These are phyloP conservation scores for Bertia moriformis DNA, from an alignment of 2,329 filamentous ascomycete genomes.

Conservation along the genomic window DNA sequence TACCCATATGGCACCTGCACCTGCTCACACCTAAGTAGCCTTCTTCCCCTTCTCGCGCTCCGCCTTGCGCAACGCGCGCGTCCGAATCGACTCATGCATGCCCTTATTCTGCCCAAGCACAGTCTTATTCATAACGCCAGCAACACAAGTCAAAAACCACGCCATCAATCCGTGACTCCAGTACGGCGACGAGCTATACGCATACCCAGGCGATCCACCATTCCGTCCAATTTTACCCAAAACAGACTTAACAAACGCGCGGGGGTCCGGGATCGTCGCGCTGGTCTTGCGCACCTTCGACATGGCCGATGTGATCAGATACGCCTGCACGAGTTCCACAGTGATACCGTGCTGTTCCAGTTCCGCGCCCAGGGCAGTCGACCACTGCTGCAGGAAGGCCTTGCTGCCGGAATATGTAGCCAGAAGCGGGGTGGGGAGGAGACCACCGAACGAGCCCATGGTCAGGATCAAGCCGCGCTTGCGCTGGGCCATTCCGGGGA, in stretches of 20 bases:
- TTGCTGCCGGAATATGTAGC: constrained; percentile 97
- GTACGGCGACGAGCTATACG: constrained; percentile 78
- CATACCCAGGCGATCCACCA: constrained; percentile 64
- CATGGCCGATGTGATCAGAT: constrained; percentile 93
- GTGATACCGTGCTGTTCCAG: constrained; percentile 67
- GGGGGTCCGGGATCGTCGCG: constrained; percentile 65
- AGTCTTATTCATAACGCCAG: constrained; percentile 38
- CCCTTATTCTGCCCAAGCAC: constrained; percentile 45
- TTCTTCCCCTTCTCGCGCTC: constrained; percentile 48
- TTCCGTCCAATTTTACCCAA: constrained; percentile 67
- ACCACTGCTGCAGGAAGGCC: constrained; percentile 96
- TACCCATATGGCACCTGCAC: no score
- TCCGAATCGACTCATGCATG: constrained; percentile 56
- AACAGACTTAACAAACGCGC: constrained; percentile 65
- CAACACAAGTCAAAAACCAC: constrained; percentile 55
- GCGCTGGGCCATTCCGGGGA: constrained; percentile 70
- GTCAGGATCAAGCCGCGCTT: constrained; percentile 82
- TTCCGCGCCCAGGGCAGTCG: constrained; percentile 69
- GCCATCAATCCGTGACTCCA: constrained; percentile 86
- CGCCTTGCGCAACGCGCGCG: constrained; percentile 54
- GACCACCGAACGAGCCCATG: constrained; percentile 92
- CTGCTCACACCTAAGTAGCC: not conserved
- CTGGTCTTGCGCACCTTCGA: constrained; percentile 78
- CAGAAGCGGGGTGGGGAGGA: constrained; percentile 78
- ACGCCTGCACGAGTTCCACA: constrained; percentile 82